Evolutionary conservation across 176 grass and related monocot species (phyloP).

Genomic region (Secale cereale): DNA sequence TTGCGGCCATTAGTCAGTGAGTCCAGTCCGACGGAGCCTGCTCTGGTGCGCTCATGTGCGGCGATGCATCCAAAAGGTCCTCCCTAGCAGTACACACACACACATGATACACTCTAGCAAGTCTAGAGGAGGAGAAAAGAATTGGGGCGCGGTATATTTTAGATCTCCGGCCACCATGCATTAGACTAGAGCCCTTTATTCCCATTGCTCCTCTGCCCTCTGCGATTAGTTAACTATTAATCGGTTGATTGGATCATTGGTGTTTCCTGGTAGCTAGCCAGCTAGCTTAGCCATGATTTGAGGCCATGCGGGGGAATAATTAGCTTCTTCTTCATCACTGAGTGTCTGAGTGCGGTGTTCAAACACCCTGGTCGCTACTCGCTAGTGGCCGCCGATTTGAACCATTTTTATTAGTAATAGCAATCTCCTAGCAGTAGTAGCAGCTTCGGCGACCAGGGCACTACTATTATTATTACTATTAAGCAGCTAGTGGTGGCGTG

Average conservation of each 20-base stretch:
- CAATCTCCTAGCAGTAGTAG: slow-evolving; percentile 1
- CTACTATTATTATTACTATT: neutral
- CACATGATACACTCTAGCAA: slow-evolving; percentile 30
- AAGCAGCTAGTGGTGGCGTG: neutral
- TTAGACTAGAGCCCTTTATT: slow-evolving; percentile 55
- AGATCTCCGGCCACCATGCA: slow-evolving; percentile 12
- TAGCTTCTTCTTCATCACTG: neutral
- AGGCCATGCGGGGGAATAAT: slow-evolving; percentile 45
- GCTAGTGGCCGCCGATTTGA: slow-evolving; percentile 25
- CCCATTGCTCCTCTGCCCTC: slow-evolving; percentile 23
- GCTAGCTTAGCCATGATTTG: slow-evolving; percentile 27
- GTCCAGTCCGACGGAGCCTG: no score
- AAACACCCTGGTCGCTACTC: slow-evolving; percentile 17
- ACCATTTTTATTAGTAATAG: neutral
- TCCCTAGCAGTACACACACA: neutral
- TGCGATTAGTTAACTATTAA: neutral
- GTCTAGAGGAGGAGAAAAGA: neutral
- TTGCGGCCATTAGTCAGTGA: neutral
- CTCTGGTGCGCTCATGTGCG: slow-evolving; percentile 27
- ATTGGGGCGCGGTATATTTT: neutral
- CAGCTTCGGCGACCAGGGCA: neutral
- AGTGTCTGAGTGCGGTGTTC: slow-evolving; percentile 25
- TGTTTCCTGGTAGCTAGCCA: neutral
- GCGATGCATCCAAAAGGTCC: slow-evolving; percentile 34
- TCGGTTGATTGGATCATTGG: slow-evolving; percentile 18